Base-by-base conservation (phyloP, 495 filamentous ascomycete species). In the Saxophila tyrrhenica region DNA sequence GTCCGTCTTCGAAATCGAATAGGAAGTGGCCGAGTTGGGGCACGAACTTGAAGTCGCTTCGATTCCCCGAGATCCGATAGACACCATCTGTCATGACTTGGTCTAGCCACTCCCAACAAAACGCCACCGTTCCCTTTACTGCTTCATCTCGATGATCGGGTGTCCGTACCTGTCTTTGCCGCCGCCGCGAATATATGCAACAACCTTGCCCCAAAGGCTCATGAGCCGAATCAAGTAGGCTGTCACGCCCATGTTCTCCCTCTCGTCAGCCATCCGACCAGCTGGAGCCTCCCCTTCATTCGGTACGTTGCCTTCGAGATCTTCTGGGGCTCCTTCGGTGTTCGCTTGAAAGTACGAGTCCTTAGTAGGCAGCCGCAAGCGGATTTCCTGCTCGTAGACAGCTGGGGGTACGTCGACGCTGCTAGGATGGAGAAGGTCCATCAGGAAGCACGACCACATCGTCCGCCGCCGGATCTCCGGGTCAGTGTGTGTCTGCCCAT, bases 361-460 rank as follows among this genome's bases (percentile, higher is more conserved):
- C 61, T 86, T 87, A 52, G 94, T 87, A 0, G 92, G 92, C 39
- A 98, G 74, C 62, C 91, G 91, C 11, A 95, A 84, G 62, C 89
- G 85, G 50, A 98, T 75, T 50, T 85, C 85, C 52, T 86, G 85
- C 67, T 96, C 90, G 59, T 87, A 82, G 29, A 90, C 85, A 62
- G 92, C 90, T n/a, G 85, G 85, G 48, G 92, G 92, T 49, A 92
- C 79, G 62, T 95, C 89, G 25, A 89, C 95, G 16, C 92, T 92
- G 2, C 90, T 95, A 2, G 91, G 94, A 68, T 89, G 96, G 70
- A 95, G 96, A 0, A 90, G 82, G 67, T 98, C 92, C 92, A 98
- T 95, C 56, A 94, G 64, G 62, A 91, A 95, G 65, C 89, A 95
- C 21, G 89, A 86, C 92, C 92, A 98, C 91, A 98, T 96, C 3